Conservation (phyloP, 495 filamentous ascomycete genomes). For the Rostrohypoxylon terebratum region DNA sequence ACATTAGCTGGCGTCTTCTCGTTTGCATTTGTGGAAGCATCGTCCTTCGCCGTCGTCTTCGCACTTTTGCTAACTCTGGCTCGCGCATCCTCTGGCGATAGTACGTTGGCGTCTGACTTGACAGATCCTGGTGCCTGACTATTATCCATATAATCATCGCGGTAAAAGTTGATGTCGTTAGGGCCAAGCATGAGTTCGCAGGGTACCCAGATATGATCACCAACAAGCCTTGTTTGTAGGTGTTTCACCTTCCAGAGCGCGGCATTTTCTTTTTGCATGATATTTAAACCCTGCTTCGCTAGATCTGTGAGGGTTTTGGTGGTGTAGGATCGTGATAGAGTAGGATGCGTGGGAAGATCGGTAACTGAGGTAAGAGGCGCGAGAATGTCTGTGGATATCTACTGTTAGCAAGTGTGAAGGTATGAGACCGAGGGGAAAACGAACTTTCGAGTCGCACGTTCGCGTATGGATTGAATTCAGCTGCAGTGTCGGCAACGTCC, state of each 20-base stretch:
- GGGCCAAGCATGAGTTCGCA: constrained; percentile 71
- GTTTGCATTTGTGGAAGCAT: not conserved
- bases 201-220: constrained; percentile 83
- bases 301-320: constrained; percentile 86
- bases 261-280: constrained; percentile 80
- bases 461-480: constrained; percentile 85
- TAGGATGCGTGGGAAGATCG: constrained; percentile 85
- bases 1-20: constrained; percentile 21
- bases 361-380: constrained; percentile 87
- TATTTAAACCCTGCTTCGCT: constrained; percentile 71
- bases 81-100: constrained; percentile 31
- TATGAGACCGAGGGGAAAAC: constrained; percentile 46
- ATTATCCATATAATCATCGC: constrained; percentile 50
- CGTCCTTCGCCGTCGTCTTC: constrained; percentile 17
- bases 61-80: constrained; percentile 29
- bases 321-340: constrained; percentile 82
- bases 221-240: constrained; percentile 78
- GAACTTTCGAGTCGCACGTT: constrained; percentile 84
- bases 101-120: constrained; percentile 36
- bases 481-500: constrained; percentile 74
- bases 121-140: constrained; percentile 38
- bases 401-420: constrained; percentile 39
- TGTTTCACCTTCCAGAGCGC: constrained; percentile 82
- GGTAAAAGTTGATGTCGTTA: constrained; percentile 65
- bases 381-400: constrained; percentile 72